phyloP scores from a whole-genome alignment of 2,329 filamentous ascomycete genomes.

The Neospermospora avenae region DNA sequence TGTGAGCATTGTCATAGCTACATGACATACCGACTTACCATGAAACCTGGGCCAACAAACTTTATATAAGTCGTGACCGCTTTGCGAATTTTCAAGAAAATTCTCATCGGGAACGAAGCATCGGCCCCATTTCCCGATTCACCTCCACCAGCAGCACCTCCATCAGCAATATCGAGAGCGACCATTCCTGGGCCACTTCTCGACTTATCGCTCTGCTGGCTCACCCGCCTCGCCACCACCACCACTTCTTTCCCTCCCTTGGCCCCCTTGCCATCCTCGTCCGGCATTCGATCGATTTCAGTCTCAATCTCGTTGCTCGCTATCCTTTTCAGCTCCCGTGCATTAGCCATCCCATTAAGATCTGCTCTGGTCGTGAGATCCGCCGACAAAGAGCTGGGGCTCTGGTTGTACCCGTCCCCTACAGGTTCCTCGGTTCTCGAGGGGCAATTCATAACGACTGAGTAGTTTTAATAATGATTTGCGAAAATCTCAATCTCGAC shows the following conservation, averaged over 20 bases:
- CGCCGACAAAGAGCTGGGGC: slow-evolving; percentile 52
- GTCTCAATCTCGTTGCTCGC: slow-evolving; percentile 35
- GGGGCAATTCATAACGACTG: slow-evolving; percentile 59
- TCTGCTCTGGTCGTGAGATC: slow-evolving; percentile 61
- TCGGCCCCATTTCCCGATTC: slow-evolving; percentile 9
- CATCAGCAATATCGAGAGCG: not conserved
- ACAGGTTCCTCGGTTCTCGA: slow-evolving; percentile 56
- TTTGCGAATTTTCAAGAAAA: slow-evolving; percentile 22
- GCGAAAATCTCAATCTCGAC: not conserved
- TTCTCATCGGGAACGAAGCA: slow-evolving; percentile 4
- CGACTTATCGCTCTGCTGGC: slow-evolving; percentile 15
- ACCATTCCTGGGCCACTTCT: slow-evolving; percentile 9
- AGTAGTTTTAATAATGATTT: not conserved
- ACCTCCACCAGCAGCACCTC: slow-evolving; percentile 6
- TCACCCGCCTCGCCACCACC: slow-evolving; percentile 6
- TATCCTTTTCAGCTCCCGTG: slow-evolving; percentile 47
- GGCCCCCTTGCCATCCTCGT: slow-evolving; percentile 7
- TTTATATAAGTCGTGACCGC: slow-evolving; percentile 38
- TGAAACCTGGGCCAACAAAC: slow-evolving; percentile 51
- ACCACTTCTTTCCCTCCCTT: slow-evolving; percentile 8
- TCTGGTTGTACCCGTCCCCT: slow-evolving; percentile 58
- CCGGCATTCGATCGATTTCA: slow-evolving; percentile 21
- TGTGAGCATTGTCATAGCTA: slow-evolving; percentile 1
- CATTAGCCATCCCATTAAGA: slow-evolving; percentile 58
- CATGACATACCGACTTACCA: slow-evolving; percentile 22